Evolutionary conservation across 129 eudicot species (phyloP).

Genomic region (Flaveria brownii): DNA sequence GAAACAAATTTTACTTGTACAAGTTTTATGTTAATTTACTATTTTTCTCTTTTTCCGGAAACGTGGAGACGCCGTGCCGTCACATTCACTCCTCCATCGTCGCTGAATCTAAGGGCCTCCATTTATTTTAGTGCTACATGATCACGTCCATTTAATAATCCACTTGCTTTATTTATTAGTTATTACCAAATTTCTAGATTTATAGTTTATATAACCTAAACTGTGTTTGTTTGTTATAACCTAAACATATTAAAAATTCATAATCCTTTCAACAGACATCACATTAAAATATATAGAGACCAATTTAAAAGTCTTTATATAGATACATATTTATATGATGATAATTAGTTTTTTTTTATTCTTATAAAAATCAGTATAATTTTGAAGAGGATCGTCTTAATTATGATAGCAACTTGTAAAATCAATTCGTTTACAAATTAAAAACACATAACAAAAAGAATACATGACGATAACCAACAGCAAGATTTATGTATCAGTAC

Average conservation of each 20-base stretch:
- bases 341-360: not conserved
- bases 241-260: not conserved
- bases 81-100: constrained; percentile 44
- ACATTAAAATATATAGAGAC: not conserved
- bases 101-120: constrained; percentile 41
- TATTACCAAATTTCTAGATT: not conserved
- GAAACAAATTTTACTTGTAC: constrained; percentile 3
- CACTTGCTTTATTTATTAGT: not conserved
- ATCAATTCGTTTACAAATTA: too few relatives aligned
- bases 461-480: not conserved
- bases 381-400: too few relatives aligned
- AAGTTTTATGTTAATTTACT: not conserved
- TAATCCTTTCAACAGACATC: not conserved
- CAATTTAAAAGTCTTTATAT: not conserved
- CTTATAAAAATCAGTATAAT: too few relatives aligned
- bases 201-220: not conserved
- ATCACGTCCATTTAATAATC: constrained; percentile 6
- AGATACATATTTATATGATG: not conserved
- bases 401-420: not conserved
- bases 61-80: constrained; percentile 52
- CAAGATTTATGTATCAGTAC: not conserved
- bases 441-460: not conserved
- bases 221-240: too few relatives aligned
- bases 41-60: not conserved
- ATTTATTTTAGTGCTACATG: constrained; percentile 34